Conservation (phyloP, 495 filamentous ascomycete species). For the Pyrenopolyporus hunteri region DNA sequence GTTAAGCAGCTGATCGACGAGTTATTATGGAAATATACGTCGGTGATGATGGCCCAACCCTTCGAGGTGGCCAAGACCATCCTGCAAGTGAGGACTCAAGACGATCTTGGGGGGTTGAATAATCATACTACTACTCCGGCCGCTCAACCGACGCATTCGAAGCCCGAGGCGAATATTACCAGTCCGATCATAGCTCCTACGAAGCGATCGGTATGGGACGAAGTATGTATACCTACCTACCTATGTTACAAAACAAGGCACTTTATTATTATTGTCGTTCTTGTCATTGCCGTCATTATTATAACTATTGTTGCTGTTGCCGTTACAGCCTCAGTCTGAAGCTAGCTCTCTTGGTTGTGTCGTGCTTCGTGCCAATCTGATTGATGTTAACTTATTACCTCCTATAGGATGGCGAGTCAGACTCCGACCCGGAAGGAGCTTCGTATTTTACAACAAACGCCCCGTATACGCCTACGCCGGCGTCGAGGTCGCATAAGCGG, state of each 20-base stretch:
- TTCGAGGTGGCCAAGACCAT: conserved; percentile 96
- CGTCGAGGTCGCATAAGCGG: conserved; percentile 46
- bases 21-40: conserved; percentile 83
- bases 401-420: conserved; percentile 58
- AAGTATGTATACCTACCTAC: no score
- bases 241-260: no score
- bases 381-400: no score
- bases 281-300: no score
- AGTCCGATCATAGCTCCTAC: conserved; percentile 29
- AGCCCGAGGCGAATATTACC: conserved; percentile 37
- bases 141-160: conserved; percentile 31
- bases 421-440: conserved; percentile 79
- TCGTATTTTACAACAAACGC: conserved; percentile 82
- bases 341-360: no score
- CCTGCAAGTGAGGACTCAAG: conserved; percentile 73
- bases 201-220: conserved; percentile 51
- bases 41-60: conserved; percentile 85
- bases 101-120: conserved; percentile 49
- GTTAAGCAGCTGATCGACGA: conserved; percentile 76
- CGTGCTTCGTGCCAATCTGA: no score
- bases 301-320: no score
- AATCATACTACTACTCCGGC: no score
- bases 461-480: conserved; percentile 64
- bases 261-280: no score
- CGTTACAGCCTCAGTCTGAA: no score